These are phyloP conservation scores for Eucalyptus regnans DNA, from an alignment of 345 rosid genomes.

Conservation along the genomic window DNA sequence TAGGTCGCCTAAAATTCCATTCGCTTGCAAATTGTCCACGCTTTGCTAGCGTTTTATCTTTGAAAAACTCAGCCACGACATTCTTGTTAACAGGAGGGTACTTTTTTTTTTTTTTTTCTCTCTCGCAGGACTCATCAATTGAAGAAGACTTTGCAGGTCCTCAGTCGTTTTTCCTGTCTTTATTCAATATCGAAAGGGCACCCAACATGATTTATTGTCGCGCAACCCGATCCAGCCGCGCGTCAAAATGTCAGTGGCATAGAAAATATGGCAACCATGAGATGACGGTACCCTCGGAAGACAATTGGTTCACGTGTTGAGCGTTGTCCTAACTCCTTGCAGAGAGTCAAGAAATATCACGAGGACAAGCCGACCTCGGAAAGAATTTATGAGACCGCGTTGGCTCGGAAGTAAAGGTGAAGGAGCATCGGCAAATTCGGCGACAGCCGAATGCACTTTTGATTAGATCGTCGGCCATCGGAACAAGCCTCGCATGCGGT, in stretches of 20 bases:
- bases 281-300: not conserved
- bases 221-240: no score
- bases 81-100: not conserved
- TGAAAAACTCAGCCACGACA: not conserved
- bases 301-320: not conserved
- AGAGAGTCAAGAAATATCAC: not conserved
- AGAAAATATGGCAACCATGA: not conserved
- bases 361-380: not conserved
- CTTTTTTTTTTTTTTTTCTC: not conserved
- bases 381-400: no score
- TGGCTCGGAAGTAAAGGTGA: not conserved
- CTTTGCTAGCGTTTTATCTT: not conserved
- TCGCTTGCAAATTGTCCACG: not conserved
- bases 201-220: not conserved
- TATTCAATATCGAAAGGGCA: accelerated
- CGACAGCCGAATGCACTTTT: not conserved
- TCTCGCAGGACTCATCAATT: not conserved
- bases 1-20: not conserved
- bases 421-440: not conserved
- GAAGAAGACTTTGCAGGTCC: not conserved
- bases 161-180: not conserved
- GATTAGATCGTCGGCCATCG: not conserved
- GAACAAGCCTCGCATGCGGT: not conserved
- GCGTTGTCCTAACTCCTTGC: not conserved
- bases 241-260: not conserved